A percentile compares a stretch with the other conserved stretches of the same genome.
These are phyloP conservation scores for Camellia sinensis DNA, from an alignment of 148 eudicot genomes.

Conservation along the genomic window DNA sequence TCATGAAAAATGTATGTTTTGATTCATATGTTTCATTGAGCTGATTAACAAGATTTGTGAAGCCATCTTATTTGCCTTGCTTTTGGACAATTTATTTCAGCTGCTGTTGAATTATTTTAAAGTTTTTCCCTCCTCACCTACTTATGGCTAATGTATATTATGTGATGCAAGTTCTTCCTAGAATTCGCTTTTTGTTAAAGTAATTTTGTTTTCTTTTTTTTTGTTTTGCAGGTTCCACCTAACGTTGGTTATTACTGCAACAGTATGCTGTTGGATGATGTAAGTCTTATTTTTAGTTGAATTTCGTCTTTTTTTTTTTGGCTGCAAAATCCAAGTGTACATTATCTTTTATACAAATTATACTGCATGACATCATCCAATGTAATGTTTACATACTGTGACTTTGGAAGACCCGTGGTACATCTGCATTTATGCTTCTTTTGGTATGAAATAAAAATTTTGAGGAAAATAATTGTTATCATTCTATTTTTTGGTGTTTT, in stretches of 20 bases:
- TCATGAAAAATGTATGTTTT: not conserved
- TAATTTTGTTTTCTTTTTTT: not conserved
- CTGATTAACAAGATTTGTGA: not conserved
- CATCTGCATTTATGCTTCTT: not conserved
- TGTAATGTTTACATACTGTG: not conserved
- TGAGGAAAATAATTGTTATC: not conserved
- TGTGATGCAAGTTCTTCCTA: slow-evolving; percentile 57
- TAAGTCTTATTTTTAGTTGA: slow-evolving; percentile 38
- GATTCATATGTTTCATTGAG: not conserved
- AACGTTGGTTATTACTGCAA: slow-evolving; percentile 74
- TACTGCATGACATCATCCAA: not conserved
- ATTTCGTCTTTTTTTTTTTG: not conserved
- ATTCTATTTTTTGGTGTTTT: not conserved
- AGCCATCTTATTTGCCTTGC: not conserved
- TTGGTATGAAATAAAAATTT: not conserved
- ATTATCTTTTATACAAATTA: not conserved
- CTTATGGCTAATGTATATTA: slow-evolving; percentile 1
- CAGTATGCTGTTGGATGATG: slow-evolving; percentile 96
- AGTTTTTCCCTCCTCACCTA: not conserved
- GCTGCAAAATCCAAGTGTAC: not conserved
- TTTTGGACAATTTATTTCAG: not conserved
- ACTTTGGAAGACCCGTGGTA: not conserved
- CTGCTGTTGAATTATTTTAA: not conserved
- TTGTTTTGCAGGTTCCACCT: slow-evolving; percentile 60
- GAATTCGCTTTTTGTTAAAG: slow-evolving; percentile 18